Evolutionary conservation across 345 rosid genomes (phyloP).

Genomic region (Eucalyptus tenuipes): DNA sequence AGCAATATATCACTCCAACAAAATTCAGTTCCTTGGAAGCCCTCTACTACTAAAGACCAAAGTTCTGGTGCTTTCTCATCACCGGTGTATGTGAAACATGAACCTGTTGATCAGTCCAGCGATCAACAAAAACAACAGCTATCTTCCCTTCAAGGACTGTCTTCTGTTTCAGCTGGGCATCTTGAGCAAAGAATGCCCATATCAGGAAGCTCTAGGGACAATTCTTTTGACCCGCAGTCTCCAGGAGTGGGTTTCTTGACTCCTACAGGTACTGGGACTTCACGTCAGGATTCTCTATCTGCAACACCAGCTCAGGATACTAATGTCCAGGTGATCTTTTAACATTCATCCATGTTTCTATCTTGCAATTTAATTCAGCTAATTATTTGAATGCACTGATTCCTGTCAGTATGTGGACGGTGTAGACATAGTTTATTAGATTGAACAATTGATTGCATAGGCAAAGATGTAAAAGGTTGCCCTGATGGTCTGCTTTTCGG

Average conservation of each 20-base stretch:
- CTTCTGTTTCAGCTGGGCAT: constrained; percentile 13
- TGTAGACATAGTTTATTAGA: neutral
- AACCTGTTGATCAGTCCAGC: constrained; percentile 49
- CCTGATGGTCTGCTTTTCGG: neutral
- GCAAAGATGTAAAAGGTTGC: neutral
- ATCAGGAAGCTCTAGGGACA: constrained; percentile 37
- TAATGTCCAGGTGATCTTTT: constrained; percentile 28
- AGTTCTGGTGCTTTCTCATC: constrained; percentile 27
- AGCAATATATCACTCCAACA: constrained; percentile 37
- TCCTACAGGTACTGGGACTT: constrained; percentile 17
- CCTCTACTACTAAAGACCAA: constrained; percentile 37
- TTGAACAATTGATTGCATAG: neutral
- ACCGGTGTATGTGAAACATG: constrained; percentile 47
- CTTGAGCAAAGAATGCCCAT: constrained; percentile 25
- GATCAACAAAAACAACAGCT: constrained; percentile 29
- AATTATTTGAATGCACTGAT: neutral
- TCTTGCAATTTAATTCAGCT: neutral
- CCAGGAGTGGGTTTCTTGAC: constrained; percentile 39
- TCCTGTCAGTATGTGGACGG: neutral
- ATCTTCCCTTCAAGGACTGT: constrained; percentile 12
- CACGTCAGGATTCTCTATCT: constrained; percentile 40
- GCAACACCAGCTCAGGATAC: constrained; percentile 29
- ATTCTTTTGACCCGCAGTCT: constrained; percentile 44
- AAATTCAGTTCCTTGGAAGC: constrained; percentile 44
- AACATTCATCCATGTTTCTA: neutral